Percentiles rank a stretch among this genome's conserved stretches.
Conservation (phyloP, 2,329 filamentous ascomycete genomes). For the Aspergillus amoenus region DNA sequence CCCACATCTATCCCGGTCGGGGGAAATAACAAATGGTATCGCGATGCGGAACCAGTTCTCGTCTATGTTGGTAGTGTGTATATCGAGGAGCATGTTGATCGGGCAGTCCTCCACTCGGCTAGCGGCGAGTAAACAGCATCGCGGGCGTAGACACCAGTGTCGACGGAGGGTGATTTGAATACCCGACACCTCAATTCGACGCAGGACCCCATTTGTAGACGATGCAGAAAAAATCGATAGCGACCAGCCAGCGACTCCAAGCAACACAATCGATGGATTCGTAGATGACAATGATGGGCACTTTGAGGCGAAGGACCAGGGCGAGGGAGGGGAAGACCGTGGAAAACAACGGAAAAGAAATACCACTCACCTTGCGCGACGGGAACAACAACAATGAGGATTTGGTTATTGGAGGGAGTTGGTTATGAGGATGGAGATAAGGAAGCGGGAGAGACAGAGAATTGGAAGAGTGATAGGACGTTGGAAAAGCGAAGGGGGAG, state of each 20-base stretch:
- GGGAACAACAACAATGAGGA: slow-evolving; percentile 8
- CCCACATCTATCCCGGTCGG: background rate
- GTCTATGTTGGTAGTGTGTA: slow-evolving; percentile 8
- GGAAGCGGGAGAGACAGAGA: slow-evolving; percentile 16
- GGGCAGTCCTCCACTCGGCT: slow-evolving; percentile 16
- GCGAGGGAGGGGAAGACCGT: slow-evolving; percentile 14
- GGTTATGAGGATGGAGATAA: slow-evolving; percentile 14
- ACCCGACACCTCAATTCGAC: slow-evolving; percentile 13
- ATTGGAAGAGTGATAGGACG: slow-evolving; percentile 14
- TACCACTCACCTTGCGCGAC: slow-evolving; percentile 28
- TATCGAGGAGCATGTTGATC: background rate
- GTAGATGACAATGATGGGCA: slow-evolving; percentile 3
- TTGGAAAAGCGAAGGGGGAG: slow-evolving; percentile 11
- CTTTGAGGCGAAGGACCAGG: slow-evolving; percentile 8
- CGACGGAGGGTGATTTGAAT: slow-evolving; percentile 9
- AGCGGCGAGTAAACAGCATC: slow-evolving; percentile 15
- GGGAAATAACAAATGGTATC: background rate
- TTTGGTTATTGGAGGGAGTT: slow-evolving; percentile 11
- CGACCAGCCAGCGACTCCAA: background rate
- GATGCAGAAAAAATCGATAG: background rate
- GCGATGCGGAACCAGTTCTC: background rate
- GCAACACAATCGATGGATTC: background rate
- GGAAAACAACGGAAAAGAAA: slow-evolving; percentile 17
- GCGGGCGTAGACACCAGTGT: slow-evolving; percentile 17
- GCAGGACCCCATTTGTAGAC: background rate